phyloP scores from a whole-genome alignment of 2,329 filamentous ascomycete genomes.

The Lomentospora prolificans region DNA sequence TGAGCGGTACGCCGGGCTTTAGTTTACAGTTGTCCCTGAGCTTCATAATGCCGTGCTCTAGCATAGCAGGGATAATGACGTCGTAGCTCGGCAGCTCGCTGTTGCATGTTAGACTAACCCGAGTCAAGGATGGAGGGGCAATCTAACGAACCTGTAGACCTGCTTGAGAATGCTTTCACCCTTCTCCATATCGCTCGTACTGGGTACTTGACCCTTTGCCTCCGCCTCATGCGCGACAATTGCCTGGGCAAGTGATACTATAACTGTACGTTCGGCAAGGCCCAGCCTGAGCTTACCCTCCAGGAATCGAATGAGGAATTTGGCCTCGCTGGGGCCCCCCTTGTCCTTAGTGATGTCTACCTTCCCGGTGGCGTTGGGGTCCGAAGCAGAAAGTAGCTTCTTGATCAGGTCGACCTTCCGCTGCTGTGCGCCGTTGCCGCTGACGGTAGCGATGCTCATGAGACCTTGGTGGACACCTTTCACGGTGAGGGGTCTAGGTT shows the following conservation, averaged over 20 bases:
- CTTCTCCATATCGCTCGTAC: constrained; percentile 66
- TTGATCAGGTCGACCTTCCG: constrained; percentile 93
- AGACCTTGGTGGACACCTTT: constrained; percentile 78
- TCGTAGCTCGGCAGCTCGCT: constrained; percentile 94
- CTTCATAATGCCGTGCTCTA: constrained; percentile 76
- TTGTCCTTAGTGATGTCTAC: constrained; percentile 89
- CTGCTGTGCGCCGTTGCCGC: constrained; percentile 79
- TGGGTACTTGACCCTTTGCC: constrained; percentile 59
- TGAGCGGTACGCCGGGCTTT: constrained; percentile 85
- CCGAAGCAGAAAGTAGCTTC: constrained; percentile 86
- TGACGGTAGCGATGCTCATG: constrained; percentile 76
- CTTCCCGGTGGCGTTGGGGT: constrained; percentile 62
- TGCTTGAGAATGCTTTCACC: constrained; percentile 81
- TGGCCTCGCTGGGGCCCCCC: constrained; percentile 87
- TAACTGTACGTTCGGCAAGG: constrained; percentile 82
- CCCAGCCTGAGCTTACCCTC: constrained; percentile 91
- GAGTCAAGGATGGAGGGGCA: too few species aligned
- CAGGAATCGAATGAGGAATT: constrained; percentile 84
- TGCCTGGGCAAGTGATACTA: constrained; percentile 83
- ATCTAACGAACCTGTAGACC: constrained; percentile 70
- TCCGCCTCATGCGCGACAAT: constrained; percentile 74
- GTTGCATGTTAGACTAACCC: constrained; percentile 21
- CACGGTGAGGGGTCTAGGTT: constrained; percentile 83
- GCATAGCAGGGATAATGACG: constrained; percentile 81
- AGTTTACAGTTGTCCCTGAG: constrained; percentile 80